Base-by-base conservation (phyloP, 208 protist species). In the Trichomonas gallinae region DNA sequence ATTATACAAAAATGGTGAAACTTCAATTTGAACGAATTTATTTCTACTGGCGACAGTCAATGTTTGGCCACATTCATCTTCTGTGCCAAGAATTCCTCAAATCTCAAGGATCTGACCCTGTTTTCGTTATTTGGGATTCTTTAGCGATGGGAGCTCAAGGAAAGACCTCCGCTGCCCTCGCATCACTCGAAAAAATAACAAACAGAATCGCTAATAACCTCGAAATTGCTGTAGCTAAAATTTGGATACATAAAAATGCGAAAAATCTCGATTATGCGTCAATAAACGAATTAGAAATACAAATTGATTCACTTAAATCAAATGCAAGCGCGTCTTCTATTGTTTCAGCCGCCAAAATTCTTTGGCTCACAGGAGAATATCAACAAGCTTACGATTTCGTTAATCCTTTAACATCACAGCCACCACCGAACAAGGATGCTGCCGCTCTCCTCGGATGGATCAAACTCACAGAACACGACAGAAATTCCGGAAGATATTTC, bases 201-300 rank as follows among this genome's bases (percentile, higher is more conserved):
- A 93, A 51, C 31, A 23, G 87, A 38, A 44, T 93, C 10, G 40
- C 87, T 15, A 93, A 44, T 1, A 44, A 42, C 26, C 31, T 93
- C 2, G 40, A 42, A 51, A 51, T 93, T 9, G 40, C 87, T 21
- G 87, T 93, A 34, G 87, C 87, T 51, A 17, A 93, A 93, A 15
- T 93, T 49, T 93, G 87, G 11, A 93, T 93, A 58, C 87, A 93
- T 93, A 48, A 93, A 93, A 93, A 48, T 42, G 87, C 87, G 9
- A 51, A 51, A 51, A 93, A 17, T 4, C 87, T 34, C 45, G 87
- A 93, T 93, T 93, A 48, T 36, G 87, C 87, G n/a, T 93, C 87
- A 93, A 93, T 93, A 38, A 17, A 3, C 26, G 40, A 93, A 93
- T 23, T 93, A 38, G 87, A 93, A 93, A 11, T 9, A 34, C 15